Evolutionary conservation across 768 basidiomycete species (phyloP).

Genomic region (Naganishia randhawae): DNA sequence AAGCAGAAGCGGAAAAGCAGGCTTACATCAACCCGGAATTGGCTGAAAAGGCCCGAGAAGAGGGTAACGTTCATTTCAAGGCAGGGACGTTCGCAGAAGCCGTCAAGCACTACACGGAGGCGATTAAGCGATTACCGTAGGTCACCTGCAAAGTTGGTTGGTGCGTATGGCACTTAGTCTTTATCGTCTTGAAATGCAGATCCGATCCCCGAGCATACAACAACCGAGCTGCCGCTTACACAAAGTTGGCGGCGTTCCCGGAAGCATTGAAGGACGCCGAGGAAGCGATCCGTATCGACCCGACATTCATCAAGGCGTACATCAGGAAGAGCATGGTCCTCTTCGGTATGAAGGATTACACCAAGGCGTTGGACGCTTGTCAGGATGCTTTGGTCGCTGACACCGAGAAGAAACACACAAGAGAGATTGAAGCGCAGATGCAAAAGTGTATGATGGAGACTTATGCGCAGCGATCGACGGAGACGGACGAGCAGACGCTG

Average conservation of each 20-base stretch:
- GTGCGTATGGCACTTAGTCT: neutral
- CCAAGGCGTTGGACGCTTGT: constrained; percentile 75
- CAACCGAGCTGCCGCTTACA: constrained; percentile 96
- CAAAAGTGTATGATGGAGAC: constrained; percentile 75
- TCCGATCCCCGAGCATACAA: constrained; percentile 87
- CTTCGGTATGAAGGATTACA: constrained; percentile 84
- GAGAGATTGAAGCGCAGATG: constrained; percentile 77
- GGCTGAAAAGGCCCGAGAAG: constrained; percentile 78
- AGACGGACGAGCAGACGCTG: constrained; percentile 88
- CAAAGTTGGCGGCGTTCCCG: constrained; percentile 85
- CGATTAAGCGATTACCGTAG: constrained; percentile 86
- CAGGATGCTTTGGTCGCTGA: constrained; percentile 74
- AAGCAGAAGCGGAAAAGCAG: constrained; percentile 70
- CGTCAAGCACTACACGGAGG: constrained; percentile 88
- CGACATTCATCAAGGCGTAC: constrained; percentile 88
- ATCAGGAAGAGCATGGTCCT: constrained; percentile 86
- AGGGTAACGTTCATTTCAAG: constrained; percentile 90
- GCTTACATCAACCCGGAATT: constrained; percentile 84
- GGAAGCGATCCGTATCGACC: constrained; percentile 85
- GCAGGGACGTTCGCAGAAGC: constrained; percentile 82
- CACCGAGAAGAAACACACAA: constrained; percentile 71
- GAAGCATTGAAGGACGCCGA: constrained; percentile 96
- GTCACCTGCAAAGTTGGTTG: constrained; percentile 29
- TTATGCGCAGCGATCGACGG: constrained; percentile 70
- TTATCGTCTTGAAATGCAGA: constrained; percentile 23